Evolutionary conservation across 192 early-diverging fungal species (phyloP).

Genomic region (Gryganskiella cystojenkinii): DNA sequence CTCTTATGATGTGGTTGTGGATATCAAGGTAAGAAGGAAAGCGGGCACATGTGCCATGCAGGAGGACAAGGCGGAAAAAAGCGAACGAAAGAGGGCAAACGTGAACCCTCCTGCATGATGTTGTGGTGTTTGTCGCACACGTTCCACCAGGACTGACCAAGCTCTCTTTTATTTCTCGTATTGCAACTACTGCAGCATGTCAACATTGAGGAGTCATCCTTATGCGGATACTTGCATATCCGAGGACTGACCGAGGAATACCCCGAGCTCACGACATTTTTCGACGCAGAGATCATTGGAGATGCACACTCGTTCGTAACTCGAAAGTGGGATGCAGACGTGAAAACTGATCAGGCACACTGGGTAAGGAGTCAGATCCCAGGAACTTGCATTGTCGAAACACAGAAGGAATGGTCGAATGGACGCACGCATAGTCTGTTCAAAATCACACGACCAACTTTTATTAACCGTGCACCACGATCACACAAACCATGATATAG

Average conservation of each 20-base stretch:
- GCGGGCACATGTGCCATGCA: background rate
- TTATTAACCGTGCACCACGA: no score
- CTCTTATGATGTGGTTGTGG: slow-evolving; percentile 76
- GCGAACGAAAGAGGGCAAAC: background rate
- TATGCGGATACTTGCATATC: slow-evolving; percentile 87
- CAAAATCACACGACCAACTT: background rate
- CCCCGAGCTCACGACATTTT: slow-evolving; percentile 87
- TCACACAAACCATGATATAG: slow-evolving; percentile 44
- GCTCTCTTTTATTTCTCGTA: background rate
- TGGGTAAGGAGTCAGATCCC: no score
- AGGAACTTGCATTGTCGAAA: no score
- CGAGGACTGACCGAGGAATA: slow-evolving; percentile 81
- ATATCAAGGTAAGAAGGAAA: slow-evolving; percentile 71
- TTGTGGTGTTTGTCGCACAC: background rate
- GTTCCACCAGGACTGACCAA: background rate
- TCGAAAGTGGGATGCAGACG: slow-evolving; percentile 84
- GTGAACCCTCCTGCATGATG: background rate
- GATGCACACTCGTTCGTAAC: slow-evolving; percentile 81
- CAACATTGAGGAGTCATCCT: slow-evolving; percentile 72
- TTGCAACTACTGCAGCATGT: slow-evolving; percentile 61
- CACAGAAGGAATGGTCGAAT: no score
- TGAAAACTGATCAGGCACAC: slow-evolving; percentile 74
- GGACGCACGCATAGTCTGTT: background rate
- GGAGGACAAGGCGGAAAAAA: background rate
- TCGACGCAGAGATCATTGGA: slow-evolving; percentile 88